Conservation (phyloP, 495 filamentous ascomycete genomes). For the Trichoderma asperelloides region DNA sequence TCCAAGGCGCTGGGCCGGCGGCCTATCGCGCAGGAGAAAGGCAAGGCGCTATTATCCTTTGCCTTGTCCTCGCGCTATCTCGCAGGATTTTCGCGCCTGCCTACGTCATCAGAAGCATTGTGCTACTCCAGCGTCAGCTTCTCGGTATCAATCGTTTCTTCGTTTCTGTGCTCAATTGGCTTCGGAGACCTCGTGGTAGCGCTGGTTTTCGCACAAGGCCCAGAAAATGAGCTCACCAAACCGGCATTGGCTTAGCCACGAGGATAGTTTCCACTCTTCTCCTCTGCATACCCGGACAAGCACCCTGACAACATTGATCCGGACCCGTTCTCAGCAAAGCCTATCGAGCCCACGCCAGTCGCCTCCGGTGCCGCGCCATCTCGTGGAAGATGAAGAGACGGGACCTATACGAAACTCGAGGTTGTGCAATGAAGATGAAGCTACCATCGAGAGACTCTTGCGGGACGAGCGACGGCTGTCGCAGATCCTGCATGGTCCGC, state of each 20-base stretch:
- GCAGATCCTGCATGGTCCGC: conserved; percentile 51
- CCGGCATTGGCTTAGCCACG: conserved; percentile 15
- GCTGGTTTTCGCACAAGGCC: neutral
- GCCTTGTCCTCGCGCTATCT: neutral
- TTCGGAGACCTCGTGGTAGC: neutral
- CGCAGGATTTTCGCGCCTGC: neutral
- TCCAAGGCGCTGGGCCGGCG: neutral
- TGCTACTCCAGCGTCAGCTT: neutral
- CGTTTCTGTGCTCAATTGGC: neutral
- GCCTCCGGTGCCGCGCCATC: neutral
- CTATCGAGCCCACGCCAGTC: conserved; percentile 2
- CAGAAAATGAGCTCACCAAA: neutral
- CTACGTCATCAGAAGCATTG: neutral
- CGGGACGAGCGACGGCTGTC: conserved; percentile 42
- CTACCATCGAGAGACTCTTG: conserved; percentile 19
- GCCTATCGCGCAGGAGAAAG: neutral
- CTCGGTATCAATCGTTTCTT: neutral
- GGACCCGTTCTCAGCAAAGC: conserved; percentile 20
- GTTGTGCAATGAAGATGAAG: conserved; percentile 24
- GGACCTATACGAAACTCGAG: neutral
- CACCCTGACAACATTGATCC: conserved; percentile 29
- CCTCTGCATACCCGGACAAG: conserved; percentile 23
- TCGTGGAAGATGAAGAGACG: conserved; percentile 23
- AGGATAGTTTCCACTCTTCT: conserved; percentile 18
- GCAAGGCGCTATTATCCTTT: neutral